These are phyloP conservation scores for Lyophyllum semitale DNA, from an alignment of 768 basidiomycete genomes.

Conservation along the genomic window DNA sequence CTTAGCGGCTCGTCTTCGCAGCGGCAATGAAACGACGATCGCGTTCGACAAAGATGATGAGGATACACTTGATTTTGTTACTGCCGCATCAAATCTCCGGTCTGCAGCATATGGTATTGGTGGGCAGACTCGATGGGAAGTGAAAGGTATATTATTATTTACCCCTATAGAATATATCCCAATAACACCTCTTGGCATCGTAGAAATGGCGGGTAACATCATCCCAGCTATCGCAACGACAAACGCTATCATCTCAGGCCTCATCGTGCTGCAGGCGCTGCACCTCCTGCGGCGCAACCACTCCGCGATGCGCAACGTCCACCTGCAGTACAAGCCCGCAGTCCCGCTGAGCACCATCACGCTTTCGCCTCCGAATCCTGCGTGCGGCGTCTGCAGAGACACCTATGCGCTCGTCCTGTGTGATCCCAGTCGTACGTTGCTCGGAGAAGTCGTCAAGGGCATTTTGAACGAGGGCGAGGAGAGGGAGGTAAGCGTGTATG, in stretches of 20 bases:
- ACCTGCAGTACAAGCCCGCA: slow-evolving; percentile 74
- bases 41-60: slow-evolving; percentile 98
- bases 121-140: slow-evolving; percentile 91
- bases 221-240: slow-evolving; percentile 99
- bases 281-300: slow-evolving; percentile 75
- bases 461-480: slow-evolving; percentile 56
- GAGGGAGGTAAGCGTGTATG: slow-evolving; percentile 78
- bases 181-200: background rate
- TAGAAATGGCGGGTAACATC: slow-evolving; percentile 99
- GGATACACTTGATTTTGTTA: slow-evolving; percentile 95
- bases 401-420: slow-evolving; percentile 76
- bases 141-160: slow-evolving; percentile 69
- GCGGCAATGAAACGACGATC: slow-evolving; percentile 66
- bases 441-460: slow-evolving; percentile 73
- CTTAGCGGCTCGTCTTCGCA: slow-evolving; percentile 65
- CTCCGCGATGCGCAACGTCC: slow-evolving; percentile 68
- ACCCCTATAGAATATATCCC: background rate
- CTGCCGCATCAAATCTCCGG: slow-evolving; percentile 90
- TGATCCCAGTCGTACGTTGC: slow-evolving; percentile 66
- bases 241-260: slow-evolving; percentile 94
- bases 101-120: slow-evolving; percentile 89
- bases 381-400: slow-evolving; percentile 86
- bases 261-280: slow-evolving; percentile 92
- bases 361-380: slow-evolving; percentile 68
- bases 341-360: slow-evolving; percentile 76